These are phyloP conservation scores for Cokeromyces recurvatus DNA, from an alignment of 371 early-diverging fungal species.

Conservation along the genomic window DNA sequence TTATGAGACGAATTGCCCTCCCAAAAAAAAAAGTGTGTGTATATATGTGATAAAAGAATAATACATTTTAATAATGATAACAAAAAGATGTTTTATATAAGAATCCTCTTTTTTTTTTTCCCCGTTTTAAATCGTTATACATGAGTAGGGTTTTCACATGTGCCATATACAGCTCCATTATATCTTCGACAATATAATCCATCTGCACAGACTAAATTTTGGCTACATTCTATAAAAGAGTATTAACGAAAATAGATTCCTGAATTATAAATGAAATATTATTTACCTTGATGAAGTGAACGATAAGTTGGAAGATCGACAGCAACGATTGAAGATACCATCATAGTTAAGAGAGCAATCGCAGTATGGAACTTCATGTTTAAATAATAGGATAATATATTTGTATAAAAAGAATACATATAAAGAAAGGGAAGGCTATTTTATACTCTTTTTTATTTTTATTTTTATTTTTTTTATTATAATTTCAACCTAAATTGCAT, in stretches of 20 bases:
- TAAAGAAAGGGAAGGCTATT: too few relatives aligned
- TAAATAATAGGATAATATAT: not conserved
- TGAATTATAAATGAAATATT: too few relatives aligned
- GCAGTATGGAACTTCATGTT: not conserved
- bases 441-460: not conserved
- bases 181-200: conserved; percentile 30
- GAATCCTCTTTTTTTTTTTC: too few relatives aligned
- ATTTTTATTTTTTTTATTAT: too few relatives aligned
- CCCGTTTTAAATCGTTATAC: too few relatives aligned
- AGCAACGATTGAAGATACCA: not conserved
- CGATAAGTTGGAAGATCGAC: not conserved
- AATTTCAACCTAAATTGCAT: too few relatives aligned
- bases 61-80: too few relatives aligned
- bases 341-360: not conserved
- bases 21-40: too few relatives aligned
- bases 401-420: not conserved
- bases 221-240: conserved; percentile 28
- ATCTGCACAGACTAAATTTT: conserved; percentile 31
- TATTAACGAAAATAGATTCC: not conserved
- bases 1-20: too few relatives aligned
- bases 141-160: conserved; percentile 24
- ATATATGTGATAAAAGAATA: too few relatives aligned
- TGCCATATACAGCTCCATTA: conserved; percentile 23
- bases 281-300: conserved; percentile 13
- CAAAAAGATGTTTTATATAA: too few relatives aligned